Base-by-base conservation (phyloP, 2,329 filamentous ascomycete genomes). In the Periconia digitata region DNA sequence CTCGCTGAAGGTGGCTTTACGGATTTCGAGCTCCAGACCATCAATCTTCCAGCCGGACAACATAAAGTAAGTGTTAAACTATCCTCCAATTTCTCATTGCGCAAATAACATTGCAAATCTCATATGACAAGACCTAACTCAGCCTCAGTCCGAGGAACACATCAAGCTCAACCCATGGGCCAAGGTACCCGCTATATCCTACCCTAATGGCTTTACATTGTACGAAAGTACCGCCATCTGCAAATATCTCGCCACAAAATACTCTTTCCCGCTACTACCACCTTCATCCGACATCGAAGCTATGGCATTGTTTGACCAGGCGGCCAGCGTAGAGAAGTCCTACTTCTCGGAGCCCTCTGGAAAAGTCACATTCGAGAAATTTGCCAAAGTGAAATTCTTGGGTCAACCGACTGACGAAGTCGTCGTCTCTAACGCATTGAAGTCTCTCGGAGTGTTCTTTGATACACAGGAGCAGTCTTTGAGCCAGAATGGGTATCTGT, bases 221-320 rank as follows among this genome's bases (percentile, higher is more conserved):
- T 74, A 75, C 55, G 75, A 78, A 39, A 59, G 56, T 56, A 75
- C 74, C 29, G 70, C 72, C 43, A 78, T 79, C 56, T 76, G 72
- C 72, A 74, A 73, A 60, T 76, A 76, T 58, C 70, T 79, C 48
- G 62, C 74, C 10, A 71, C 21, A 24, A 76, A 75, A 55, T 78
- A 77, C 65, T 71, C 63, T n/a, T 72, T 77, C 49, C 72, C 72
- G 43, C 72, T 77, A 43, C 59, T 77, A 20, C 75, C 75, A 12
- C 17, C 61, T 0, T 57, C 56, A 49, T 68, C 72, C 23, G 71
- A 77, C 54, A 7, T 63, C 51, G 69, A 76, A 54, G 73, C 73
- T 36, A 41, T 58, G 38, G 75, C 75, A 43, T 62, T 72, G 42
- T 76, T 77, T 51, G 73, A 78, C 48, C 72, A 78, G 58, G 75